Conservation (phyloP, 2,329 filamentous ascomycete species). For the Thielaviopsis euricoi region DNA sequence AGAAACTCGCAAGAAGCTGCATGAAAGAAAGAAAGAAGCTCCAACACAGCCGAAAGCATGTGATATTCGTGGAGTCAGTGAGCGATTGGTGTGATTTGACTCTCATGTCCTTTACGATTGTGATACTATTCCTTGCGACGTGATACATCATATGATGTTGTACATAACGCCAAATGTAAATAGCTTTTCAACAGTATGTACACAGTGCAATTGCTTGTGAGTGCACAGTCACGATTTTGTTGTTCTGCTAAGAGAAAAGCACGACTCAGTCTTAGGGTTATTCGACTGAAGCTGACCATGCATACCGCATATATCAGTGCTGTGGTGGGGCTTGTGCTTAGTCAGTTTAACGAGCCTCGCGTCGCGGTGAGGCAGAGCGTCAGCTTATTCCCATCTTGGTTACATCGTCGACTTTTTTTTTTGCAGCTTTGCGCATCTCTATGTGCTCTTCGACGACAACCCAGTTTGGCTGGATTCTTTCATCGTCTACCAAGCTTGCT, state of each 20-base stretch:
- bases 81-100: neutral
- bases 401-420: neutral
- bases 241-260: no score
- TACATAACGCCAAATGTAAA: no score
- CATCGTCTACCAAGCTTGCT: neutral
- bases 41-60: neutral
- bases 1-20: neutral
- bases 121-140: no score
- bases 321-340: conserved; percentile 8
- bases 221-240: no score
- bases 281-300: no score
- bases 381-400: neutral
- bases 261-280: no score
- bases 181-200: no score
- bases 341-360: conserved; percentile 8
- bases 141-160: no score
- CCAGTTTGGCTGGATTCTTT: neutral
- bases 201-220: no score
- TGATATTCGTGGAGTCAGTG: neutral
- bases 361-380: conserved; percentile 4
- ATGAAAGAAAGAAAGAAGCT: neutral
- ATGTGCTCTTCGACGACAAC: neutral
- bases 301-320: no score
- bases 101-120: no score
- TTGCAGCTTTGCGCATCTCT: neutral